Evolutionary conservation across 306 rosid species (phyloP).

Genomic region (apple (Malus domestica)): ASM211411v1 NC_041802.1:678001-678500

Average conservation of each 20-base stretch:
- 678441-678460: background rate
- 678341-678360: slow-evolving; percentile 66
- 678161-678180: slow-evolving; percentile 90
- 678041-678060: background rate
- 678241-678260: slow-evolving; percentile 63
- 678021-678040: background rate
- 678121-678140: slow-evolving; percentile 60
- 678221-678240: slow-evolving; percentile 56
- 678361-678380: background rate
- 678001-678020: background rate
- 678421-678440: background rate
- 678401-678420: background rate
- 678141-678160: slow-evolving; percentile 76
- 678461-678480: background rate
- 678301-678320: slow-evolving; percentile 80
- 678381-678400: background rate
- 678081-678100: background rate
- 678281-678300: slow-evolving; percentile 55
- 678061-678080: background rate
- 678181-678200: slow-evolving; percentile 68
- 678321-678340: slow-evolving; percentile 91
- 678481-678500: background rate
- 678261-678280: slow-evolving; percentile 59
- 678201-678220: slow-evolving; percentile 83
- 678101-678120: slow-evolving; percentile 40